These are phyloP conservation scores for Candida pseudofarinosa DNA, from an alignment of 805 yeast genomes.

Conservation along the genomic window DNA sequence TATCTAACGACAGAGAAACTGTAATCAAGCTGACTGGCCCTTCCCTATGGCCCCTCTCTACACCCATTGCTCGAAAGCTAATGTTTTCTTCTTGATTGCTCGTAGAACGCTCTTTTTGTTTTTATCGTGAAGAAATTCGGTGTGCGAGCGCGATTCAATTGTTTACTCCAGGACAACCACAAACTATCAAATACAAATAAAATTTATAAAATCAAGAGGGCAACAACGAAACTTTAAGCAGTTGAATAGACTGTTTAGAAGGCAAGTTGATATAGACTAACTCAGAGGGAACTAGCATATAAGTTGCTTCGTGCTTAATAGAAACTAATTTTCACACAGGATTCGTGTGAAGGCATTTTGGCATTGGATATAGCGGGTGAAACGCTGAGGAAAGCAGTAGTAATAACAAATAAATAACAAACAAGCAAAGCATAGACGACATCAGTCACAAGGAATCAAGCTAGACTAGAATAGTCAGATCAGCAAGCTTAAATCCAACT, in stretches of 20 bases:
- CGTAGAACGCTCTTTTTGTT: neutral
- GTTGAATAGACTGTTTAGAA: neutral
- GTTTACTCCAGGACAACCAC: constrained; percentile 4
- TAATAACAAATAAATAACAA: neutral
- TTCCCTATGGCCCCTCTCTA: no score
- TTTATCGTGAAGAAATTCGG: neutral
- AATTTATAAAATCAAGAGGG: neutral
- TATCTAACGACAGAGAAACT: no score
- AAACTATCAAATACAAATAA: constrained; percentile 3
- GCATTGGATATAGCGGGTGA: neutral
- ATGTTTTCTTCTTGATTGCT: no score
- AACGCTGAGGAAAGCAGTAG: neutral
- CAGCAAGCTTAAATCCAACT: constrained; percentile 1
- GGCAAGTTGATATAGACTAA: neutral
- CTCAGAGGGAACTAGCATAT: neutral
- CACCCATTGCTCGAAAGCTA: no score
- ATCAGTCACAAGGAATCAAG: no score
- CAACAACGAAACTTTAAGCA: neutral
- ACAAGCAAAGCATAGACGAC: no score
- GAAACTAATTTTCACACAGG: neutral
- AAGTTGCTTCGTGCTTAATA: neutral
- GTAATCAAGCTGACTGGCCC: no score
- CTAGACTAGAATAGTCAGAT: neutral
- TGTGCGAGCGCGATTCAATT: constrained; percentile 5
- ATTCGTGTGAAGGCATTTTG: neutral